Percentiles rank a stretch among this genome's conserved stretches.
Evolutionary conservation across 306 rosid species (phyloP).

Genomic region (Inga laurina): DNA sequence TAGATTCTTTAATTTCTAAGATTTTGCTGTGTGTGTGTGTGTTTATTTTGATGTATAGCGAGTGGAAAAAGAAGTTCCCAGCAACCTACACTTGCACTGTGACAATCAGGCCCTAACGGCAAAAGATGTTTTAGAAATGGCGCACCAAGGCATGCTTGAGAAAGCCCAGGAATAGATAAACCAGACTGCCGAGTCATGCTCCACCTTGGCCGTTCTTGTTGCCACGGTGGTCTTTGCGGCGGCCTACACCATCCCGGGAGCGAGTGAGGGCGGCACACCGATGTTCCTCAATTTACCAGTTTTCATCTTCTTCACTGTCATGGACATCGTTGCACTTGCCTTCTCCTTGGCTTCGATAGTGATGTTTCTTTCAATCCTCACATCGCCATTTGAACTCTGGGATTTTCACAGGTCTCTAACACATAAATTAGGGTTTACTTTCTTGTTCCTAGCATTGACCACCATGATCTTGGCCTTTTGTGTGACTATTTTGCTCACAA

Average conservation of each 20-base stretch:
- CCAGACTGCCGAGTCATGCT: constrained; percentile 39
- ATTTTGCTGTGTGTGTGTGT: too few relatives aligned
- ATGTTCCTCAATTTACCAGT: not conserved
- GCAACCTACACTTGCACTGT: not conserved
- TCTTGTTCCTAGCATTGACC: constrained; percentile 33
- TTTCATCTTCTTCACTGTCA: constrained; percentile 38
- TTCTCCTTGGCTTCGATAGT: constrained; percentile 42
- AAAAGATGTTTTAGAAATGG: not conserved
- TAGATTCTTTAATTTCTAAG: too few relatives aligned
- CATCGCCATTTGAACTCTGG: constrained; percentile 35
- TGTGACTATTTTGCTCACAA: constrained; percentile 32
- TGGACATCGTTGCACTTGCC: constrained; percentile 36
- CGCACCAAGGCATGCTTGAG: not conserved
- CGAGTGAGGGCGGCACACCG: not conserved
- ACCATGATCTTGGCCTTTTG: constrained; percentile 39
- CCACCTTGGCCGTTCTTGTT: constrained; percentile 32
- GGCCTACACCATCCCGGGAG: constrained; percentile 34
- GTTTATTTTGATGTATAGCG: constrained; percentile 19
- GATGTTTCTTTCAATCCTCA: constrained; percentile 47
- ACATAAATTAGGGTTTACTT: constrained; percentile 32
- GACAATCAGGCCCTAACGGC: not conserved
- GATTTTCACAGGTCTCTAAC: constrained; percentile 32
- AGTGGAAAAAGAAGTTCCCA: constrained; percentile 17
- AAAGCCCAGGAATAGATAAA: constrained; percentile 32
- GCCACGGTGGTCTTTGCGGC: constrained; percentile 45